A percentile compares a stretch with the other conserved stretches of the same genome.
Conservation (phyloP, 768 basidiomycete genomes). For the Boletellus ananiceps region DNA sequence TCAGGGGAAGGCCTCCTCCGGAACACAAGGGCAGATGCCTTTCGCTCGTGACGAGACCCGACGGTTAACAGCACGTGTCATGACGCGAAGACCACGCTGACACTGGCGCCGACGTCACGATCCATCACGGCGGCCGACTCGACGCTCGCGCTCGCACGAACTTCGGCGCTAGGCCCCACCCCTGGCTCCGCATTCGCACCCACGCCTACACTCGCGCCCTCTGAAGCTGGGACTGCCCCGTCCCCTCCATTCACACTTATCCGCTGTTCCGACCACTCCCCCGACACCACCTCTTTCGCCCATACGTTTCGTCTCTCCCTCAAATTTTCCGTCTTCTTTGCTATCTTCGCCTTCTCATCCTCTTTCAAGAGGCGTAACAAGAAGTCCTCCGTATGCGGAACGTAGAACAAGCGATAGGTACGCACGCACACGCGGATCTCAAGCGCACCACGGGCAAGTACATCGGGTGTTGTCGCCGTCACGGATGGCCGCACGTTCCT, state of each 20-base stretch:
- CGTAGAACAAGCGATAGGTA: constrained; percentile 26
- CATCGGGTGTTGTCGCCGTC: constrained; percentile 36
- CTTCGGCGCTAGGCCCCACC: background rate
- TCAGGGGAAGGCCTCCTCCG: background rate
- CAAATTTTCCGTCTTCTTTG: constrained; percentile 1
- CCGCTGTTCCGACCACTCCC: constrained; percentile 10
- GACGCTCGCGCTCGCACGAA: background rate
- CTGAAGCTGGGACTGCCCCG: background rate
- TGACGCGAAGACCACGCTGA: background rate
- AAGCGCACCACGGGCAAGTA: constrained; percentile 53
- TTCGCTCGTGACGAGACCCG: too few species aligned
- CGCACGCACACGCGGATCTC: constrained; percentile 81
- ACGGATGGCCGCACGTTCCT: constrained; percentile 22
- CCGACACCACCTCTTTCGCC: constrained; percentile 13
- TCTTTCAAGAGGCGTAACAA: constrained; percentile 9
- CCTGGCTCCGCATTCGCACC: background rate
- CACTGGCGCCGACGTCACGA: background rate
- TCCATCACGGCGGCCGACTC: background rate
- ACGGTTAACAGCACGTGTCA: constrained; percentile 5
- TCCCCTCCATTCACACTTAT: background rate
- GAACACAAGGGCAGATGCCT: background rate
- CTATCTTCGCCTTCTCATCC: constrained; percentile 5
- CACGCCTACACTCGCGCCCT: background rate
- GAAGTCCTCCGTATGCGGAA: constrained; percentile 26
- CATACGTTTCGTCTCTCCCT: constrained; percentile 11